phyloP scores from a whole-genome alignment of 306 rosid genomes.

The Herpetospermum pedunculosum region DNA sequence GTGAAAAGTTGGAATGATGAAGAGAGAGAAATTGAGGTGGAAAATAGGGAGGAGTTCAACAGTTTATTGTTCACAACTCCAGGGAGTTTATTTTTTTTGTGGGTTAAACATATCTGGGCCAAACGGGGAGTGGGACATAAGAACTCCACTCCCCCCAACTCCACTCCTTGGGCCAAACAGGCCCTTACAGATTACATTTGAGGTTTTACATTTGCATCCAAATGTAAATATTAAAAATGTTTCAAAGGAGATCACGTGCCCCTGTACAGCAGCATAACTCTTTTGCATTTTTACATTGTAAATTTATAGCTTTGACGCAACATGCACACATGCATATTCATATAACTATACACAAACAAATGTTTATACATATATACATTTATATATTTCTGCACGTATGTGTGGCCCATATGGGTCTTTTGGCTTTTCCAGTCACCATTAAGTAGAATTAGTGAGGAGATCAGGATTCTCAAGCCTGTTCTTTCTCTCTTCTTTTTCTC shows the following conservation, averaged over 20 bases:
- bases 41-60: too few relatives aligned
- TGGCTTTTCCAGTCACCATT: neutral
- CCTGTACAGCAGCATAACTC: neutral
- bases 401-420: neutral
- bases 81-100: too few relatives aligned
- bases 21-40: too few relatives aligned
- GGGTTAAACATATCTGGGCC: too few relatives aligned
- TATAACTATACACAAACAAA: neutral
- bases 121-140: too few relatives aligned
- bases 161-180: too few relatives aligned
- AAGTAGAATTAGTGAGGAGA: neutral
- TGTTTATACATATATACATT: neutral
- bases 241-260: neutral
- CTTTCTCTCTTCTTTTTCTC: neutral
- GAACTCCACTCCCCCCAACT: too few relatives aligned
- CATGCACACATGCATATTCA: neutral
- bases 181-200: neutral
- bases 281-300: neutral
- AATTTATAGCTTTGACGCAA: neutral
- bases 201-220: neutral
- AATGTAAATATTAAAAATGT: neutral
- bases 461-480: neutral
- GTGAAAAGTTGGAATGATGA: too few relatives aligned
- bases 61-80: too few relatives aligned
- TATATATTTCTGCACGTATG: neutral